These are phyloP conservation scores for Myxozyma monticola DNA, from an alignment of 805 yeast species.

Conservation along the genomic window DNA sequence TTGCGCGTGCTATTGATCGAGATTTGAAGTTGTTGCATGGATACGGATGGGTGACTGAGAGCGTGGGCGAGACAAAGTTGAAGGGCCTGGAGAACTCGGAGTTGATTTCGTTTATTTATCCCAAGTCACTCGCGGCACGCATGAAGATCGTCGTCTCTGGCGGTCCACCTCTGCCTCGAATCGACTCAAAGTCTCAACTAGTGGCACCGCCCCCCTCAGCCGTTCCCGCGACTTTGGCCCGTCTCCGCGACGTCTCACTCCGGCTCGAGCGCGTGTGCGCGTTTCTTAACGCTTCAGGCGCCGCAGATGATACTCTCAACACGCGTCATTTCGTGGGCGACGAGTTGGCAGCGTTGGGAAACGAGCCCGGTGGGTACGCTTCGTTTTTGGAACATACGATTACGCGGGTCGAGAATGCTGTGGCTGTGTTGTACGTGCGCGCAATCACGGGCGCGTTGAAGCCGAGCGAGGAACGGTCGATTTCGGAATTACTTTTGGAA, in stretches of 20 bases:
- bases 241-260: constrained; percentile 16
- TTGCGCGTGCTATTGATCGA: constrained; percentile 59
- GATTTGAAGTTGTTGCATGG: constrained; percentile 66
- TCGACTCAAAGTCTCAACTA: not conserved
- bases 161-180: not conserved
- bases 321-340: constrained; percentile 10
- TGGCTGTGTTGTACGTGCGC: constrained; percentile 35
- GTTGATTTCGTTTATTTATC: constrained; percentile 74
- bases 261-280: constrained; percentile 27
- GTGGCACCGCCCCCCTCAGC: not conserved
- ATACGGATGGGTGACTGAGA: constrained; percentile 66
- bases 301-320: constrained; percentile 4
- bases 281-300: constrained; percentile 20
- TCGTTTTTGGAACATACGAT: constrained; percentile 37
- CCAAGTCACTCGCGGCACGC: constrained; percentile 62
- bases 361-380: constrained; percentile 19
- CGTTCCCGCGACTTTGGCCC: constrained; percentile 1
- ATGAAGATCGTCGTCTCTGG: constrained; percentile 40
- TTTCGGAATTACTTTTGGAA: constrained; percentile 7
- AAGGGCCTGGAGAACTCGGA: constrained; percentile 96
- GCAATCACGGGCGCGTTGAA: constrained; percentile 4
- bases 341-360: constrained; percentile 14
- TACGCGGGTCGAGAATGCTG: constrained; percentile 38
- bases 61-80: constrained; percentile 81
- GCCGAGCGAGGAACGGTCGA: constrained; percentile 4